phyloP scores from a whole-genome alignment of 192 early-diverging fungal species.

The Backusella circina region DNA sequence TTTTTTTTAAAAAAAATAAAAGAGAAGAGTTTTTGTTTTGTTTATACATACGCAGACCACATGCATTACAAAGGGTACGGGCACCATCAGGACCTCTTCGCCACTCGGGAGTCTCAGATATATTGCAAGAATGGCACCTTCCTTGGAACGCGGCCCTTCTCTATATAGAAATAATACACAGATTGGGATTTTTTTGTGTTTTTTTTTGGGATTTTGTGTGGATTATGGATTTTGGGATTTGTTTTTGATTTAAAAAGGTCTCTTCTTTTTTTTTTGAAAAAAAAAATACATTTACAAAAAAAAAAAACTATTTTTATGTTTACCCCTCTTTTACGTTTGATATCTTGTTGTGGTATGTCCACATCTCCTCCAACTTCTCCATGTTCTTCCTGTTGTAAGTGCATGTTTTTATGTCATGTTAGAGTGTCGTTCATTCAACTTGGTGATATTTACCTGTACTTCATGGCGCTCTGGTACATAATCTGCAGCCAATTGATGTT shows the following conservation, averaged over 20 bases:
- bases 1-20: too few relatives aligned
- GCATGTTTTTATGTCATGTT: background rate
- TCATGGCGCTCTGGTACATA: background rate
- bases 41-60: conserved; percentile 73
- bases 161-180: background rate
- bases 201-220: background rate
- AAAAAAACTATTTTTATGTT: conserved; percentile 2
- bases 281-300: background rate
- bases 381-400: background rate
- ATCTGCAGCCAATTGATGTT: conserved; percentile 24
- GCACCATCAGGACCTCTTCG: conserved; percentile 90
- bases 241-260: conserved; percentile 1
- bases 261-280: background rate
- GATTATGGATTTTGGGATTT: background rate
- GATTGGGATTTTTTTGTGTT: too few relatives aligned
- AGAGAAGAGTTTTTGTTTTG: background rate
- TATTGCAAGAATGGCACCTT: conserved; percentile 60
- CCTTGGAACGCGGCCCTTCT: conserved; percentile 4
- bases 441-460: background rate
- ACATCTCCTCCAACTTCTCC: background rate
- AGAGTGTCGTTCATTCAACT: background rate
- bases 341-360: background rate
- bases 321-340: conserved; percentile 20
- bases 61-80: conserved; percentile 91
- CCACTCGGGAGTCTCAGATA: conserved; percentile 90